Conservation (phyloP, 306 rosid species). For the Cucurbita pepo region DNA sequence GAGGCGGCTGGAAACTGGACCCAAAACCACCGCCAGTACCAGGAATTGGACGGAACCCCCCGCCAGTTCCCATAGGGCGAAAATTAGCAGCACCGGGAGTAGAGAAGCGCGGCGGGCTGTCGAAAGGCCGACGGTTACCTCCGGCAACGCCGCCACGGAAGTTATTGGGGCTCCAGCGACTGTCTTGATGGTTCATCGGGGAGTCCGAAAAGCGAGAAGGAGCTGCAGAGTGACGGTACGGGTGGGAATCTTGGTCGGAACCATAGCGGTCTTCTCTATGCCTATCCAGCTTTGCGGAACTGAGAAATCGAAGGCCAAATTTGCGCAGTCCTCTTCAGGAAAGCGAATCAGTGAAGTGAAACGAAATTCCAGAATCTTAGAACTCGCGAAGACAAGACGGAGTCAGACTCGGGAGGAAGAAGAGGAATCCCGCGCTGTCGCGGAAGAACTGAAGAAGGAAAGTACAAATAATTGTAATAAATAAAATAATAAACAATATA, state of each 20-base stretch:
- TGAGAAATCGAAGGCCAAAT: slow-evolving; percentile 18
- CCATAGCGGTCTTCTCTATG: slow-evolving; percentile 80
- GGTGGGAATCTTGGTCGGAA: slow-evolving; percentile 19
- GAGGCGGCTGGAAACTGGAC: slow-evolving; percentile 21
- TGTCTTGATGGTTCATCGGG: slow-evolving; percentile 25
- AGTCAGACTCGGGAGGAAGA: not conserved
- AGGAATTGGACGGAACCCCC: slow-evolving; percentile 22
- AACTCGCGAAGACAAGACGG: not conserved
- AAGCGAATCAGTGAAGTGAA: not conserved
- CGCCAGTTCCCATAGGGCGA: slow-evolving; percentile 18
- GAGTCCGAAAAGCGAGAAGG: slow-evolving; percentile 64
- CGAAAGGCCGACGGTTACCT: slow-evolving; percentile 28
- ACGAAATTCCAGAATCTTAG: not conserved
- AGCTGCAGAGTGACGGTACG: slow-evolving; percentile 32
- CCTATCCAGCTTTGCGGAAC: slow-evolving; percentile 70
- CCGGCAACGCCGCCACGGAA: slow-evolving; percentile 21
- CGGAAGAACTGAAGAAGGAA: not conserved
- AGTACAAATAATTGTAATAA: not conserved
- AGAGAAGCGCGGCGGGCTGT: slow-evolving; percentile 45
- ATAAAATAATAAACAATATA: not conserved
- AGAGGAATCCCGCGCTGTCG: slow-evolving; percentile 7
- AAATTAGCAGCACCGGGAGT: slow-evolving; percentile 31
- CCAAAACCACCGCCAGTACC: slow-evolving; percentile 31
- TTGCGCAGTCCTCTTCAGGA: not conserved
- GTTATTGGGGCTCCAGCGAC: slow-evolving; percentile 33